Conservation (phyloP, 2,329 filamentous ascomycete genomes). For the Fusarium sp. region DNA sequence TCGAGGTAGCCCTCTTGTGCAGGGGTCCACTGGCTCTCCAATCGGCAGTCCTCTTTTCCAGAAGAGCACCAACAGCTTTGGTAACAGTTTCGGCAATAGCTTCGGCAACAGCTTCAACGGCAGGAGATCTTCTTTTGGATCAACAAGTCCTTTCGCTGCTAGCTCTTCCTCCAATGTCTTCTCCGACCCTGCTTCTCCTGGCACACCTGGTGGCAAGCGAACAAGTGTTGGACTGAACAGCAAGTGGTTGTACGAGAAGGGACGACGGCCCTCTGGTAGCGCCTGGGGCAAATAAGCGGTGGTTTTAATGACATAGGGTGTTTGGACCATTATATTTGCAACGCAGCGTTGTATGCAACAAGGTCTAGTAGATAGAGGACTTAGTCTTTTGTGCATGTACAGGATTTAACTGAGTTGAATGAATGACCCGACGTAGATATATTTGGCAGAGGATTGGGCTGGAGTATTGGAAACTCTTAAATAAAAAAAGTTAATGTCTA, state of each 20-base stretch:
- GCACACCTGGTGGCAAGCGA: constrained; percentile 73
- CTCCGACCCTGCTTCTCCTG: constrained; percentile 75
- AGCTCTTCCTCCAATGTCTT: constrained; percentile 63
- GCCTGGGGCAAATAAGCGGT: constrained; percentile 53
- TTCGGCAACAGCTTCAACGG: constrained; percentile 52
- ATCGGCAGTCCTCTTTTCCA: constrained; percentile 71
- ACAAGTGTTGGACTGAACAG: constrained; percentile 85
- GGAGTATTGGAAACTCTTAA: constrained; percentile 10
- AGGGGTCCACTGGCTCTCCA: constrained; percentile 52
- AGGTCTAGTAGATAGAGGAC: constrained; percentile 4
- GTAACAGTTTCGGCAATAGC: constrained; percentile 33
- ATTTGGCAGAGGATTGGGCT: not conserved
- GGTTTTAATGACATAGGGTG: constrained; percentile 6
- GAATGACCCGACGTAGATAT: constrained; percentile 16
- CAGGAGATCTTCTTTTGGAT: constrained; percentile 72
- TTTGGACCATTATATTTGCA: constrained; percentile 20
- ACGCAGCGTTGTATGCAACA: constrained; percentile 12
- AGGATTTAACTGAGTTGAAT: constrained; percentile 4
- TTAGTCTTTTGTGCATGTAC: not conserved
- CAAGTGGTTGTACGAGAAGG: constrained; percentile 95
- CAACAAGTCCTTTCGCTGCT: constrained; percentile 64
- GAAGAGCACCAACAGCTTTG: constrained; percentile 69
- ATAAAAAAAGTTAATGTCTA: constrained; percentile 24
- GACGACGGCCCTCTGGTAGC: constrained; percentile 67
- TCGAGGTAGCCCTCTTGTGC: constrained; percentile 62